These are phyloP conservation scores for Digitaria exilis DNA, from an alignment of 202 grass and related monocot species.

Conservation along the genomic window DNA sequence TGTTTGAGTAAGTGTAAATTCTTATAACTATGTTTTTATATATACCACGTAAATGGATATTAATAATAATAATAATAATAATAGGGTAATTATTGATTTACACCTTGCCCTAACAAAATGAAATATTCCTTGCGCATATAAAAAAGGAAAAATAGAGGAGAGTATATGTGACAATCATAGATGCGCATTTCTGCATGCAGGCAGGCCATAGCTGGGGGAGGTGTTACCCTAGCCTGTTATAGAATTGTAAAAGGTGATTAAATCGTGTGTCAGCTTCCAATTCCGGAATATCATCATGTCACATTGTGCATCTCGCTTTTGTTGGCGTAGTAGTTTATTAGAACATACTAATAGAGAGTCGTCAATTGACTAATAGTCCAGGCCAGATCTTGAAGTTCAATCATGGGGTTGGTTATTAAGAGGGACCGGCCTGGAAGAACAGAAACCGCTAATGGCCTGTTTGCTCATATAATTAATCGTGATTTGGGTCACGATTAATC, in stretches of 20 bases:
- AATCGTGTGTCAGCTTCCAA: background rate
- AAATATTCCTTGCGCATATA: too few relatives aligned
- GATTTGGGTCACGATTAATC: background rate
- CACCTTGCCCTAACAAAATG: too few relatives aligned
- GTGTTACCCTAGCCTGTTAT: background rate
- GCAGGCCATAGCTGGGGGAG: slow-evolving; percentile 4
- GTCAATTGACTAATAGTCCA: background rate
- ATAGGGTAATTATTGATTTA: too few relatives aligned
- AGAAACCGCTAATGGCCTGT: background rate
- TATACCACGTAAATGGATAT: too few relatives aligned
- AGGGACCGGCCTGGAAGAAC: background rate
- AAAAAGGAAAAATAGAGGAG: too few relatives aligned
- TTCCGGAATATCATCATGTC: slow-evolving; percentile 21
- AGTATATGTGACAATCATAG: too few relatives aligned
- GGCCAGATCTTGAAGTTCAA: background rate
- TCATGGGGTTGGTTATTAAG: slow-evolving; percentile 5
- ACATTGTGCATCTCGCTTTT: background rate
- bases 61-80: too few relatives aligned
- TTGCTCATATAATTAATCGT: slow-evolving; percentile 1
- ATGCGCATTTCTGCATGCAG: background rate
- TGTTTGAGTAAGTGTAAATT: too few relatives aligned
- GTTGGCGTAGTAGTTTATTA: background rate
- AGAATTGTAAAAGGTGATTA: background rate
- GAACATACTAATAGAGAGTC: background rate
- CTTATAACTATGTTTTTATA: too few relatives aligned